Base-by-base conservation (phyloP, 805 yeast genomes). In the Brettanomyces anomalus region DNA sequence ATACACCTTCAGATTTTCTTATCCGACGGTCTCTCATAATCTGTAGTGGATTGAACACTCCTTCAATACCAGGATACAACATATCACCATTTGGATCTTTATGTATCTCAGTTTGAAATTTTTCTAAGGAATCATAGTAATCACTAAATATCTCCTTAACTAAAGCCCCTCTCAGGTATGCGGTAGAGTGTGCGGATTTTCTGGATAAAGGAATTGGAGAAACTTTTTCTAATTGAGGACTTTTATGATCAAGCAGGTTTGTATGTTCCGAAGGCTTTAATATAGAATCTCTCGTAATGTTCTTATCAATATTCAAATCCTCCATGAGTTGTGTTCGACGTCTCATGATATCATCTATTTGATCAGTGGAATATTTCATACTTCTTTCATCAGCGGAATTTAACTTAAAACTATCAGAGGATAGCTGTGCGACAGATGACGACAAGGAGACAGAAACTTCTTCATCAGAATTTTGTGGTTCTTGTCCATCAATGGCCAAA, bases 1-100 rank as follows among this genome's bases (percentile, higher is more conserved):
- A 63, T 44, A 74, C 76, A 40, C 68, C 70, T 51, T 73, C 64
- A 51, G 72, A 72, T 44, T 71, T 70, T 42, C 85, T 60, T 3
- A 81, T 56, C 50, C 68, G 69, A 45, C 95, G 68, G 60, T 86
- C 82, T 44, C 96, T 65, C 21, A 87, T 76, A n/a, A 80, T 72
- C 60, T 85, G 95, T 36, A 87, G 64, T 3, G 96, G 96, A 55
- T 87, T 87, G 65, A 80, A 87, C 3, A 75, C 72, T 3, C 81
- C 85, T 43, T 79, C 86, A 3, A 82, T 72, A 2, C 74, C 76
- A 2, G 68, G 71, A 48, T 72, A 71, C 3, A 37, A 42, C 0
- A 55, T 54, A 2, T 21, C 44, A 4, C 41, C 47, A 3, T 40
- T 45, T 14, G 54, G 56, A 4, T 49, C 58, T 14, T 50, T 45